These are phyloP conservation scores for Diversispora epigaea DNA, from an alignment of 192 early-diverging fungal genomes.

Conservation along the genomic window DNA sequence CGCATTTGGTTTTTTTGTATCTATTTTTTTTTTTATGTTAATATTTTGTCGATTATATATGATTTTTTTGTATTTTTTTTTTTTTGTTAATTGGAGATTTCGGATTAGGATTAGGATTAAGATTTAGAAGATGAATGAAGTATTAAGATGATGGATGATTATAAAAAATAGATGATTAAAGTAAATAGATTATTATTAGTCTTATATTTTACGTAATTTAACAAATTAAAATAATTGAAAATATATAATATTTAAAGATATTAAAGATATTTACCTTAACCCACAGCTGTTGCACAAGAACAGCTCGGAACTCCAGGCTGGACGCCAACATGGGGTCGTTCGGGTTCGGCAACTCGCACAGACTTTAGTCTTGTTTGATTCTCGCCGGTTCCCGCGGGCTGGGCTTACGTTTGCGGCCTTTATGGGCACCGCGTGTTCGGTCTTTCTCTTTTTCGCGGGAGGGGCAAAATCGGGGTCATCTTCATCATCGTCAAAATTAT, in stretches of 20 bases:
- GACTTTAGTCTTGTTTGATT: constrained; percentile 20
- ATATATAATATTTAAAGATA: neutral
- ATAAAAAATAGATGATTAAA: neutral
- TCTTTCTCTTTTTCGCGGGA: constrained; percentile 3
- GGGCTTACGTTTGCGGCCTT: too few species aligned
- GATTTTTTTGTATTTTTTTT: too few species aligned
- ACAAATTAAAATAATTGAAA: neutral
- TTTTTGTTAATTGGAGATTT: too few species aligned
- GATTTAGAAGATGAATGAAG: neutral
- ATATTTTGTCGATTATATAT: too few species aligned
- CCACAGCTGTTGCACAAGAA: constrained; percentile 47
- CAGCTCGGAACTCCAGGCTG: constrained; percentile 39
- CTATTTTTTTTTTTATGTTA: neutral
- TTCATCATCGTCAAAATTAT: constrained; percentile 34
- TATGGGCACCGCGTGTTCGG: neutral
- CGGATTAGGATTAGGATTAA: neutral
- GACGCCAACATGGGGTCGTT: constrained; percentile 47
- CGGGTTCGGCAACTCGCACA: constrained; percentile 44
- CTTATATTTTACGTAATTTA: neutral
- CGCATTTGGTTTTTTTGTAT: constrained; percentile 47
- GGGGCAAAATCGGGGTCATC: constrained; percentile 31
- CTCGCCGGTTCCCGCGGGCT: neutral
- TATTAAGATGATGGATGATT: neutral
- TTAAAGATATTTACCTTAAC: constrained; percentile 30
- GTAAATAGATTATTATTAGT: neutral